phyloP scores from a whole-genome alignment of 2,329 filamentous ascomycete species.

The Aspergillus thermomutatus region DNA sequence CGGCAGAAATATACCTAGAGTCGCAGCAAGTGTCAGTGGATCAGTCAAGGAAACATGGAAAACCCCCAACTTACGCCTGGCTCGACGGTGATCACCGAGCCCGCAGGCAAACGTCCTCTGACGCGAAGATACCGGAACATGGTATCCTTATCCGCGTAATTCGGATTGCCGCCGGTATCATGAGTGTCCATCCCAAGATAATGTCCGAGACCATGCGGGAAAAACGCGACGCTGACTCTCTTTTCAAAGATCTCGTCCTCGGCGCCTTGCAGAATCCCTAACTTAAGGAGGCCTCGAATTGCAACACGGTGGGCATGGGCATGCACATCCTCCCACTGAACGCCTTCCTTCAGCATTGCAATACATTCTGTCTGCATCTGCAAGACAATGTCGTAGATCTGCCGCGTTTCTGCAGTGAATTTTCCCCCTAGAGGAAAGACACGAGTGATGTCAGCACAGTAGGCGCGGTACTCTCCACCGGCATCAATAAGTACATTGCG shows the following conservation, averaged over 20 bases:
- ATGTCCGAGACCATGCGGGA: constrained; percentile 87
- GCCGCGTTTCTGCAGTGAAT: constrained; percentile 66
- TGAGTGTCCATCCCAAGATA: constrained; percentile 92
- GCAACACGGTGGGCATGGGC: constrained; percentile 69
- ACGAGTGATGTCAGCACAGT: constrained; percentile 86
- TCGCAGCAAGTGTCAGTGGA: neutral
- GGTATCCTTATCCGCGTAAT: constrained; percentile 73
- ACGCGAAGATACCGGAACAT: constrained; percentile 87
- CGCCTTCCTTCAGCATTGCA: constrained; percentile 63
- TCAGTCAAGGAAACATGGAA: neutral
- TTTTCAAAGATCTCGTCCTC: constrained; percentile 72
- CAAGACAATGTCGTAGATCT: constrained; percentile 74
- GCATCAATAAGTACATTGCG: constrained; percentile 83
- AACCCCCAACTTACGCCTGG: constrained; percentile 63
- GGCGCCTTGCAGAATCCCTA: constrained; percentile 67
- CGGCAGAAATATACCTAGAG: constrained; percentile 78
- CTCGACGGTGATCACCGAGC: constrained; percentile 89
- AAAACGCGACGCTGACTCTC: constrained; percentile 83
- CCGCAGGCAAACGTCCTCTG: constrained; percentile 68
- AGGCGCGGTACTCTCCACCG: constrained; percentile 78
- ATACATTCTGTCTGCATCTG: constrained; percentile 79
- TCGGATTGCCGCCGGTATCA: constrained; percentile 75
- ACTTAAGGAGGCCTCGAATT: constrained; percentile 63
- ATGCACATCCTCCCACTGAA: constrained; percentile 69
- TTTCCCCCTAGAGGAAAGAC: constrained; percentile 74